Evolutionary conservation across 2,329 filamentous ascomycete species (phyloP).

Genomic region (Fusarium duplospermum): DNA sequence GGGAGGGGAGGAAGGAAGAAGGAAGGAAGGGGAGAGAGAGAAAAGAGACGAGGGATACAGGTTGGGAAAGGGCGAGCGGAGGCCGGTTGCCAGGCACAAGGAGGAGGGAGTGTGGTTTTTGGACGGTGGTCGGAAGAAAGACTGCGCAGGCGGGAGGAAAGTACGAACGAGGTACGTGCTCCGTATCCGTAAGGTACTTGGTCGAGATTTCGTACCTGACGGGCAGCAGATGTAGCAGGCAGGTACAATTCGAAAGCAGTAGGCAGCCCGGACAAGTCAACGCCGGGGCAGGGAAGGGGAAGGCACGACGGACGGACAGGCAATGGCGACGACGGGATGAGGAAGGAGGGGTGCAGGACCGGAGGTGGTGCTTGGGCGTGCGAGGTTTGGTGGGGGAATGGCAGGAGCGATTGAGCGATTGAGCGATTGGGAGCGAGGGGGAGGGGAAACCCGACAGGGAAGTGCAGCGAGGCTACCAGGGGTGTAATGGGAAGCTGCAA

Average conservation of each 20-base stretch:
- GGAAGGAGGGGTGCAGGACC: conserved; percentile 39
- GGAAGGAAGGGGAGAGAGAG: conserved; percentile 44
- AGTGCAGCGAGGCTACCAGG: conserved; percentile 25
- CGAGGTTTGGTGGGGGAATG: conserved; percentile 43
- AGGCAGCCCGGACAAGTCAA: conserved; percentile 20
- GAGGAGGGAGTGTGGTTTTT: conserved; percentile 41
- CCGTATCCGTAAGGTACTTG: conserved; percentile 27
- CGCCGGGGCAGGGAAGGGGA: conserved; percentile 35
- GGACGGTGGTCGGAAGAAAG: conserved; percentile 29
- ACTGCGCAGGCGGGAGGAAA: conserved; percentile 28
- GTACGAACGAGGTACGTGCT: conserved; percentile 38
- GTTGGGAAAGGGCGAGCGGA: conserved; percentile 40
- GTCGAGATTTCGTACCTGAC: conserved; percentile 27
- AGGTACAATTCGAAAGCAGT: conserved; percentile 32
- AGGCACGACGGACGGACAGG: conserved; percentile 31
- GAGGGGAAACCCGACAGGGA: conserved; percentile 36
- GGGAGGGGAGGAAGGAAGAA: conserved; percentile 47
- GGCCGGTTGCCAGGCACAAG: conserved; percentile 39
- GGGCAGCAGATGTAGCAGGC: conserved; percentile 28
- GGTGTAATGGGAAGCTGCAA: conserved; percentile 16
- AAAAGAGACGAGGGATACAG: conserved; percentile 40
- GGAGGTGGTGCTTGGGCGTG: conserved; percentile 32
- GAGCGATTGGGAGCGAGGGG: conserved; percentile 39
- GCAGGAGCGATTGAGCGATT: conserved; percentile 40
- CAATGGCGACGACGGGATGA: conserved; percentile 25